Base-by-base conservation (phyloP, 768 basidiomycete genomes). In the Leccinum olivaceopallidum region DNA sequence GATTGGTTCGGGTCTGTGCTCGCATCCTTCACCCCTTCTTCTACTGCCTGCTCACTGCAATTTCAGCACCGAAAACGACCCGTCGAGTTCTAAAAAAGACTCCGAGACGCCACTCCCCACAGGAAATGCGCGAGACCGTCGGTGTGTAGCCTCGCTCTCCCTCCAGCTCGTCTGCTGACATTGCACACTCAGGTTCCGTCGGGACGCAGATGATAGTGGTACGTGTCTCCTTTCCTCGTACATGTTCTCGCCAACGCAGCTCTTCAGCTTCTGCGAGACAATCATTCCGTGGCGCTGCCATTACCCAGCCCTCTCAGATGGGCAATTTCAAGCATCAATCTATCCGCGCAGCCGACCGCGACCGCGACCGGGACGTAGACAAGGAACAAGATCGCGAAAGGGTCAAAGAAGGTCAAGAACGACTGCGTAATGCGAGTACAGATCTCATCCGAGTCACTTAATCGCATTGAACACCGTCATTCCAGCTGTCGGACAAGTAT, bases 291-390 rank as follows among this genome's bases (percentile, higher is more conserved):
- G 82, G 90, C 13, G 79, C 74, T 14, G 64, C 74, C 26, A 67
- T 89, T 53, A 83, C 89, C 26, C 92, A 94, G 67, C 90, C 91
- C 28, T 91, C 92, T 37, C 92, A 94, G 76, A 94, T 94, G 92
- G 92, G 92, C 53, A 93, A 92, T 70, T 94, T 94, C 74, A 90
- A 92, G 70, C 92, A 94, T 68, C 92, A 94, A 65, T 91, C 92
- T 12, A 75, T 88, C 66, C 89, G 90, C 56, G 78, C 83, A 16
- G 80, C 77, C 48, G 89, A 90, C 71, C 82, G 87, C 53, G 84
- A 76, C 59, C 77, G 81, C 53, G 84, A 76, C 50, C 70, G 67
- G 57, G 73, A 85, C 24, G 70, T 72, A 8, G 87, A 81, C 60
- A 76, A 73, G 58, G 81, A 82, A 30, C 75, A 78, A 56, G 83